Base-by-base conservation (phyloP, 495 filamentous ascomycete species). In the Staphylotrichum tortipilum region DNA sequence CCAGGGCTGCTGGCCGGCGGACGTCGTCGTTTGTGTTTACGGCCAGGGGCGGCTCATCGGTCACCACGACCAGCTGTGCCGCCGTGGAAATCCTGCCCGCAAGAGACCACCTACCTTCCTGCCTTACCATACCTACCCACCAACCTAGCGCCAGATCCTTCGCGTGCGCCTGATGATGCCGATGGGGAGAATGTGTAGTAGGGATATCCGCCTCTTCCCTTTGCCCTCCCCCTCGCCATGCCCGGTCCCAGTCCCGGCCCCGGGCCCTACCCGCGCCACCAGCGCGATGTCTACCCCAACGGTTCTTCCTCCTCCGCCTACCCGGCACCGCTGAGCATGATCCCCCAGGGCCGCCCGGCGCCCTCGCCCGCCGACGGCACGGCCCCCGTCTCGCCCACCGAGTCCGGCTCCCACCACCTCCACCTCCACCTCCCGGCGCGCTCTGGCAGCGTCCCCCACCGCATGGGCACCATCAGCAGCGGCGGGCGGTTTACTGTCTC, bases 401-500 rank as follows among this genome's bases (percentile, higher is more conserved):
- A 49, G 3, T 17, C 33, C 0, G 3, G 15, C 30, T 42, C n/a
- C n/a, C n/a, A 49, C 37, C 26, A 39, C 18, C 10, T 17, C 18
- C 30, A n/a, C 1, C n/a, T n/a, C n/a, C n/a, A n/a, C n/a, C n/a
- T n/a, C n/a, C 29, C 18, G 1, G 30, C 47, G 19, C 29, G 19
- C 49, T 8, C 24, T 10, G 23, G 36, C 36, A 42, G 34, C 12
- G 17, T 34, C 3, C 55, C 47, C 4, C 50, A 54, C 37, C 50
- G 44, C 33, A 42, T 46, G 37, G 55, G 44, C 33, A 58, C 46
- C 1, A 31, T 49, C 14, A 50, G 41, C 49, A 56, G 53, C 35
- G 57, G 37, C 12, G 39, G 38, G 4, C 41, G 37, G 24, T 47
- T 53, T 21, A 56, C 49, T 14, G 51, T 62, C 12, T 62, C 59